Evolutionary conservation across 2,329 filamentous ascomycete genomes (phyloP).

Genomic region (Myriosclerotinia curreyana): DNA sequence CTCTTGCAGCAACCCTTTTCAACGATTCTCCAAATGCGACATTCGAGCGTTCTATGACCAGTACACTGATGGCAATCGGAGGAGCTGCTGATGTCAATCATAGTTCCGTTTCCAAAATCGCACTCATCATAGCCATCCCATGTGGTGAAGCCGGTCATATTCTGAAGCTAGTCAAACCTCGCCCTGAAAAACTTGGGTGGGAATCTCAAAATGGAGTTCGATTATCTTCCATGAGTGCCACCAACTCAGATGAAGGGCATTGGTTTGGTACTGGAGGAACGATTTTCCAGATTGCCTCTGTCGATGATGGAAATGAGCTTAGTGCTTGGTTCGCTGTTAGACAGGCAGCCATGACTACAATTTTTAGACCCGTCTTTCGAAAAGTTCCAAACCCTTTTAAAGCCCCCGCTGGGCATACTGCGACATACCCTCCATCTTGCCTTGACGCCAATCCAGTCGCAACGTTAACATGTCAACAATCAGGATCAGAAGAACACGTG

Average conservation of each 20-base stretch:
- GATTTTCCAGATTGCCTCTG: slow-evolving; percentile 49
- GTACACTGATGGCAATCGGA: slow-evolving; percentile 32
- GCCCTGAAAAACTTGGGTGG: slow-evolving; percentile 35
- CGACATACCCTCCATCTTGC: slow-evolving; percentile 44
- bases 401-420: slow-evolving; percentile 18
- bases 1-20: slow-evolving; percentile 20
- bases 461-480: slow-evolving; percentile 50
- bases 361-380: slow-evolving; percentile 43
- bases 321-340: slow-evolving; percentile 48
- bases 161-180: slow-evolving; percentile 35
- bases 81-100: slow-evolving; percentile 28
- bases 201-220: slow-evolving; percentile 28
- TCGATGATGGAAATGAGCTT: slow-evolving; percentile 40
- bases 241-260: slow-evolving; percentile 32
- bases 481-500: slow-evolving; percentile 54
- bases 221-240: slow-evolving; percentile 29
- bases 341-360: slow-evolving; percentile 42
- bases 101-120: slow-evolving; percentile 25
- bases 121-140: slow-evolving; percentile 33
- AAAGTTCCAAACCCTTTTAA: slow-evolving; percentile 21
- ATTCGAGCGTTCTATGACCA: slow-evolving; percentile 22
- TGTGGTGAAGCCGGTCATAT: slow-evolving; percentile 37
- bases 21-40: slow-evolving; percentile 12
- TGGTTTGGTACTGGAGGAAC: slow-evolving; percentile 42
- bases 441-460: slow-evolving; percentile 56